These are phyloP conservation scores for Curvularia eragrostidis DNA, from an alignment of 2,329 filamentous ascomycete species.

Conservation along the genomic window DNA sequence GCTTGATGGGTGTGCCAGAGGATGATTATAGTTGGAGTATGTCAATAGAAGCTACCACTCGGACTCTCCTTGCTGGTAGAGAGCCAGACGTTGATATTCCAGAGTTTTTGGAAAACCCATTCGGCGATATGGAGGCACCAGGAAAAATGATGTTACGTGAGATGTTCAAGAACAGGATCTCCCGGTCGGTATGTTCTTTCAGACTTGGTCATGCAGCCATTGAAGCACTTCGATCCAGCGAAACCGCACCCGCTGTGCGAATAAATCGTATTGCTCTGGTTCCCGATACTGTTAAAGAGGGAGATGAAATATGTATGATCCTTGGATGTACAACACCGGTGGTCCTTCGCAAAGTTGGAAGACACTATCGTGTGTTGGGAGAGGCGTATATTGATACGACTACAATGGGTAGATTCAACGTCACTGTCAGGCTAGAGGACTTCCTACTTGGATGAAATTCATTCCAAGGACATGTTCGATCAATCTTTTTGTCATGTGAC, in stretches of 20 bases:
- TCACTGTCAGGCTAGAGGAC: background rate
- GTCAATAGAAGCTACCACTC: background rate
- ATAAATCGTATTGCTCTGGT: background rate
- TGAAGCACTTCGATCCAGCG: background rate
- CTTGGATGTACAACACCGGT: background rate
- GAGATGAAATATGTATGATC: background rate
- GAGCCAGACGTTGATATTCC: background rate
- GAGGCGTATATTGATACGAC: background rate
- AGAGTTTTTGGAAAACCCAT: too few species aligned
- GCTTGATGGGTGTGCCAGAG: background rate
- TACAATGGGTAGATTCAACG: background rate
- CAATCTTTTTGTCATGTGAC: background rate
- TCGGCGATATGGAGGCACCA: too few species aligned
- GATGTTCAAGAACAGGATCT: background rate
- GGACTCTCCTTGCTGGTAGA: background rate
- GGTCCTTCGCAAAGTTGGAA: background rate
- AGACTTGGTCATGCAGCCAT: background rate
- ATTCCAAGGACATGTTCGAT: background rate
- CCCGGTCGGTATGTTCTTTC: background rate
- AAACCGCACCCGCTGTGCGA: background rate
- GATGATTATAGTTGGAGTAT: background rate
- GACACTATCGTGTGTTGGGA: background rate
- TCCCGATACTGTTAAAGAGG: background rate
- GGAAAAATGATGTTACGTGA: background rate
- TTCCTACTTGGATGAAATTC: background rate